phyloP scores from a whole-genome alignment of 306 rosid genomes.

The Erythrophleum fordii region DNA sequence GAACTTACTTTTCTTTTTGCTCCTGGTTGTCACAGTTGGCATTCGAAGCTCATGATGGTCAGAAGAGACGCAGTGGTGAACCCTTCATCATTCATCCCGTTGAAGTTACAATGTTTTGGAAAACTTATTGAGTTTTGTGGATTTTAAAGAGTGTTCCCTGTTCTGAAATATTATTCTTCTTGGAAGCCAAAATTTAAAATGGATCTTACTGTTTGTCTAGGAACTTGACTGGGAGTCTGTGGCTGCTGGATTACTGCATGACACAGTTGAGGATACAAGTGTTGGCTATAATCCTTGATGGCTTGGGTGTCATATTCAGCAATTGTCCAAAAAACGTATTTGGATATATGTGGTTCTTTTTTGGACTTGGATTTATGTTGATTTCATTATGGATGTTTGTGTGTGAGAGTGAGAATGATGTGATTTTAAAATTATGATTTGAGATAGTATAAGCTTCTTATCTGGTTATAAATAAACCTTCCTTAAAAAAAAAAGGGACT shows the following conservation, averaged over 20 bases:
- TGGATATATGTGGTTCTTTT: constrained; percentile 12
- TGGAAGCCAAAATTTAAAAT: constrained; percentile 34
- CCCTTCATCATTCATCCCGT: constrained; percentile 99
- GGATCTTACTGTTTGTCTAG: constrained; percentile 46
- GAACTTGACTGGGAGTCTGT: constrained; percentile 99
- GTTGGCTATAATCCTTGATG: constrained; percentile 38
- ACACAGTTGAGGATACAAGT: constrained; percentile 95
- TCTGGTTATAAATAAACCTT: not conserved
- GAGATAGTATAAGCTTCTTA: not conserved
- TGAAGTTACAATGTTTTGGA: constrained; percentile 99
- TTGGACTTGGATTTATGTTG: constrained; percentile 23
- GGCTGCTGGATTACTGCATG: constrained; percentile 97
- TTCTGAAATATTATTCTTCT: constrained; percentile 24
- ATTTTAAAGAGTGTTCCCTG: constrained; percentile 22
- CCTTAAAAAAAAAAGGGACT: no score
- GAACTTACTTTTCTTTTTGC: constrained; percentile 23
- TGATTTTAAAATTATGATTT: constrained; percentile 4
- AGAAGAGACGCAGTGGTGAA: constrained; percentile 98
- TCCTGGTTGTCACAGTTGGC: constrained; percentile 70
- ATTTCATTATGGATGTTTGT: constrained; percentile 16
- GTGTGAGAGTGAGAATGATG: not conserved
- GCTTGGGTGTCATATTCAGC: constrained; percentile 23
- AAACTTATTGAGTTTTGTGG: constrained; percentile 76
- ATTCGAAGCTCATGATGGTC: constrained; percentile 97
- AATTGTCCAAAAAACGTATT: constrained; percentile 33